Percentiles rank a stretch among this genome's conserved stretches.
Evolutionary conservation across 2,329 filamentous ascomycete species (phyloP).

Genomic region (Raffaelea deltoideospora): DNA sequence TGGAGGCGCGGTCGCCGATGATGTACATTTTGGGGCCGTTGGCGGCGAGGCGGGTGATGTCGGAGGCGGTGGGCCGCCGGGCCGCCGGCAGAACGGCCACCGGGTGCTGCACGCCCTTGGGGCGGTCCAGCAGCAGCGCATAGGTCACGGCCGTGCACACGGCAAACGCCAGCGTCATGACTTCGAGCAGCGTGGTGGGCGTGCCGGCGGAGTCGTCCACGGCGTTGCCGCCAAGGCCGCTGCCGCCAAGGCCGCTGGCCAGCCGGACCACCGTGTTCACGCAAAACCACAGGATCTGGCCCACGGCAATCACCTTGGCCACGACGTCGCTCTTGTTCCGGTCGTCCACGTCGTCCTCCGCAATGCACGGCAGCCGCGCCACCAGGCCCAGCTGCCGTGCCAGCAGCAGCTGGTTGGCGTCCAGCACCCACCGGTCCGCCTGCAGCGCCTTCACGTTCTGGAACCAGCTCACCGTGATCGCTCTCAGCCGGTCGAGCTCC

Average conservation of each 20-base stretch:
- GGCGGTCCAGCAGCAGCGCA: conserved; percentile 4
- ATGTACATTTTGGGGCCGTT: background rate
- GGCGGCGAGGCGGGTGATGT: conserved; percentile 1
- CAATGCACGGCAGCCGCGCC: conserved; percentile 8
- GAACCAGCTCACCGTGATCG: background rate
- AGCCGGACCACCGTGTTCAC: conserved; percentile 11
- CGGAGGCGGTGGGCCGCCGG: background rate
- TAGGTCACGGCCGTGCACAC: conserved; percentile 6
- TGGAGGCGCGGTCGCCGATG: background rate
- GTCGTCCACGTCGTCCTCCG: conserved; percentile 9
- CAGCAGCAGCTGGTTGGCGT: conserved; percentile 9
- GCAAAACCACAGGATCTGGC: conserved; percentile 13
- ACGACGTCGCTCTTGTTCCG: conserved; percentile 12
- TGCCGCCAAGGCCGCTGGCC: no score
- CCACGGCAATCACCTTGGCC: conserved; percentile 12
- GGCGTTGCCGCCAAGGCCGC: no score
- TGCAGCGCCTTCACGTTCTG: background rate
- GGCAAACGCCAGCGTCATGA: conserved; percentile 13
- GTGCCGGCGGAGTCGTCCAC: conserved; percentile 7
- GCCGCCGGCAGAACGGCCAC: background rate
- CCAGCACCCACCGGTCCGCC: conserved; percentile 8
- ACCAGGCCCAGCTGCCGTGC: conserved; percentile 11
- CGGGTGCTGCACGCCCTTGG: conserved; percentile 5
- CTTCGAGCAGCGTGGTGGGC: conserved; percentile 12
- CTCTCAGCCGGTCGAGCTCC: background rate